Conservation (phyloP, 768 basidiomycete species). For the Agrocybe pediades region DNA sequence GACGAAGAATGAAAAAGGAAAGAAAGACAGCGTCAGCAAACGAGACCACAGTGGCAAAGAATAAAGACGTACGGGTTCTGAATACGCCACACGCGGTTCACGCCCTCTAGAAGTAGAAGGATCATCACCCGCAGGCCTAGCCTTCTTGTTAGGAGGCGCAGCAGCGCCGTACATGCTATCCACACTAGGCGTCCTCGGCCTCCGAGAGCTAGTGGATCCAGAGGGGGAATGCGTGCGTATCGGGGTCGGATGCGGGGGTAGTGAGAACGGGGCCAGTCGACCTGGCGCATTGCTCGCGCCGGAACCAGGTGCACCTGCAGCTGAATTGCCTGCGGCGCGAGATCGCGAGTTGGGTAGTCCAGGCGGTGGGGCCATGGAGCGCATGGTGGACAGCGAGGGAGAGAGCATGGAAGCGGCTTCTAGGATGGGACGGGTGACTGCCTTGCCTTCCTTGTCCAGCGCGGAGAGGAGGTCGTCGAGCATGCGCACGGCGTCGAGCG, state of each 20-base stretch:
- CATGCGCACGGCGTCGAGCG: conserved; percentile 52
- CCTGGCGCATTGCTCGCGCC: too few species aligned
- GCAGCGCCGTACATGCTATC: conserved; percentile 29
- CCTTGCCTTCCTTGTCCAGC: conserved; percentile 32
- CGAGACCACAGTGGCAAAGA: not conserved
- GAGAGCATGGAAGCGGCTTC: not conserved
- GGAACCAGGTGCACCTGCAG: too few species aligned
- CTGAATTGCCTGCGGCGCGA: too few species aligned
- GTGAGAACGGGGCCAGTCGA: conserved; percentile 27
- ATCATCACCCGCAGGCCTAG: conserved; percentile 45
- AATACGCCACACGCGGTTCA: conserved; percentile 26
- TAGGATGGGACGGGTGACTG: not conserved
- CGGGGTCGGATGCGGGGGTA: conserved; percentile 41
- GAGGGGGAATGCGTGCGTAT: conserved; percentile 16
- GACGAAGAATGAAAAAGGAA: not conserved
- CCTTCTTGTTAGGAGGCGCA: conserved; percentile 54
- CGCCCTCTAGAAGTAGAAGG: conserved; percentile 27
- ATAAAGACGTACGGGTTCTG: conserved; percentile 29
- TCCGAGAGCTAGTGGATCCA: conserved; percentile 13
- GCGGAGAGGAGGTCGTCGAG: conserved; percentile 48
- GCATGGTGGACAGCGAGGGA: not conserved
- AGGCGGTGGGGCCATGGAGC: not conserved
- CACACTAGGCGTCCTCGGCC: conserved; percentile 37
- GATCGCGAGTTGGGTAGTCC: not conserved
- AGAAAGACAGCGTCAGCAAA: conserved; percentile 4